These are phyloP conservation scores for Crucihimalaya himalaica DNA, from an alignment of 345 rosid species.

Conservation along the genomic window DNA sequence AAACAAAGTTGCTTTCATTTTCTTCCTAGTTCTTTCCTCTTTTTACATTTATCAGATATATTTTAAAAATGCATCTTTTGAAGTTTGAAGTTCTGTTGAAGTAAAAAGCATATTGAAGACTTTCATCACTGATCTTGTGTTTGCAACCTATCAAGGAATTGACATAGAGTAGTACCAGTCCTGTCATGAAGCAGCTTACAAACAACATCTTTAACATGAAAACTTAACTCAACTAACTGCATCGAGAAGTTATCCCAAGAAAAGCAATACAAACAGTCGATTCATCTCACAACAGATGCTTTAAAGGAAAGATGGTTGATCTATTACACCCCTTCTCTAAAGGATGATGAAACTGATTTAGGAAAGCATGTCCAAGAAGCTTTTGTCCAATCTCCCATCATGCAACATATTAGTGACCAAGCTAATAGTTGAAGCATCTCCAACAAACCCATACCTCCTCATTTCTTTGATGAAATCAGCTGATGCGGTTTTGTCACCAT, in stretches of 20 bases:
- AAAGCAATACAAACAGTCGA: not conserved
- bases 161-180: too few species aligned
- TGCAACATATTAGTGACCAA: not conserved
- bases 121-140: not conserved
- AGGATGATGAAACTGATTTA: not conserved
- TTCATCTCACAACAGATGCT: not conserved
- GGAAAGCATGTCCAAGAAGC: not conserved
- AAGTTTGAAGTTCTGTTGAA: not conserved
- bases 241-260: not conserved
- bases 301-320: not conserved
- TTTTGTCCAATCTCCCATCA: slow-evolving; percentile 17
- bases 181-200: not conserved
- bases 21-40: not conserved
- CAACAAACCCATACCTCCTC: not conserved
- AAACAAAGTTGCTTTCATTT: not conserved
- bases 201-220: not conserved
- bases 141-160: not conserved
- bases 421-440: not conserved
- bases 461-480: not conserved
- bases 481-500: not conserved
- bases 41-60: too few species aligned
- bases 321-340: not conserved
- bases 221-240: not conserved
- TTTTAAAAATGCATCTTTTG: not conserved
- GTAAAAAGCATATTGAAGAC: too few species aligned